phyloP scores from a whole-genome alignment of 1,284 basidiomycete genomes.

The Sporisorium sorghi region DNA sequence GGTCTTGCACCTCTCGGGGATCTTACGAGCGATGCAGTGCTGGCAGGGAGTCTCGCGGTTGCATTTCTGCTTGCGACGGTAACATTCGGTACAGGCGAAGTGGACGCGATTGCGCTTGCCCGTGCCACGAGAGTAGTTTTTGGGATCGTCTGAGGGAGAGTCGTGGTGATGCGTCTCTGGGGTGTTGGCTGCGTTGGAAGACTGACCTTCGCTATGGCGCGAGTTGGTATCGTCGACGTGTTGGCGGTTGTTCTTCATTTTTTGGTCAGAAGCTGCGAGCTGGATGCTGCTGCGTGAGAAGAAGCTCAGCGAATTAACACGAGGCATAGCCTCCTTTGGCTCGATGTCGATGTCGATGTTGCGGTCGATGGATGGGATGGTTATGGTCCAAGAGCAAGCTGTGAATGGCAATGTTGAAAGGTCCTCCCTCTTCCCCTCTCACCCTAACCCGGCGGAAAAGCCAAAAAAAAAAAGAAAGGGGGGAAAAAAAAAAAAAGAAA shows the following conservation, averaged over 20 bases:
- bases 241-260: constrained; percentile 27
- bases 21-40: constrained; percentile 65
- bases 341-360: background rate
- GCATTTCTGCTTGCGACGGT: constrained; percentile 67
- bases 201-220: constrained; percentile 33
- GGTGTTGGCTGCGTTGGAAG: constrained; percentile 36
- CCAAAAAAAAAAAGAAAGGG: background rate
- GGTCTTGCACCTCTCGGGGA: constrained; percentile 65
- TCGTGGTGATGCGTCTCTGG: constrained; percentile 27
- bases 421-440: too few species aligned
- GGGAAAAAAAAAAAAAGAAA: background rate
- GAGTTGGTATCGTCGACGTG: constrained; percentile 21
- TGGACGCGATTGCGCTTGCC: constrained; percentile 61
- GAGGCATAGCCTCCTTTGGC: constrained; percentile 2
- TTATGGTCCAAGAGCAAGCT: too few species aligned
- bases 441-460: background rate
- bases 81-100: constrained; percentile 67
- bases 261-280: background rate
- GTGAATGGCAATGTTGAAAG: background rate
- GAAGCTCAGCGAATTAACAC: background rate
- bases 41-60: constrained; percentile 66
- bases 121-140: constrained; percentile 27
- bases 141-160: constrained; percentile 32
- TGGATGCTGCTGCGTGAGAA: background rate
- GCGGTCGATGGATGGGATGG: too few species aligned